Conservation (phyloP, 2,329 filamentous ascomycete genomes). For the Colletotrichum orbiculare region DNA sequence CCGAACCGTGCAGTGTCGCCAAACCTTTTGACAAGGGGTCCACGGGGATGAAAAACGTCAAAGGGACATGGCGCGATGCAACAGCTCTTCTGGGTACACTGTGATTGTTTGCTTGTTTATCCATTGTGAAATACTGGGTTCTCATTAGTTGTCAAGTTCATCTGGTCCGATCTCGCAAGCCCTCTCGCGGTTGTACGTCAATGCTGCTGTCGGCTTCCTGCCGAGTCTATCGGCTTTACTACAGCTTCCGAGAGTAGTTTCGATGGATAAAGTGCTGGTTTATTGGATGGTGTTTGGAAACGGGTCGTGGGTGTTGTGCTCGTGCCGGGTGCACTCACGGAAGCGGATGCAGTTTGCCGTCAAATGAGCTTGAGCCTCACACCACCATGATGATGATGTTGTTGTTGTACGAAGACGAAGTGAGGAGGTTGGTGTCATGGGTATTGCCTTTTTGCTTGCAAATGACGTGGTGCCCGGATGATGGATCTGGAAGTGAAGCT, state of each 20-base stretch:
- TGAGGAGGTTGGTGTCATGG: background rate
- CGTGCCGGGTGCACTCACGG: background rate
- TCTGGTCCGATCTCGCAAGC: constrained; percentile 2
- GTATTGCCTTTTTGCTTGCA: no score
- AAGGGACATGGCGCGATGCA: constrained; percentile 3
- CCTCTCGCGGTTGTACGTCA: background rate
- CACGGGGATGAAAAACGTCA: constrained; percentile 11
- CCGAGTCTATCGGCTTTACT: background rate
- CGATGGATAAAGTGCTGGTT: background rate
- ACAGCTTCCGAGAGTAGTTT: background rate
- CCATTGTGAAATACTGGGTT: background rate
- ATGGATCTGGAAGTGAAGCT: no score
- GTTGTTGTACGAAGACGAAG: background rate
- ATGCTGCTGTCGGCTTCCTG: constrained; percentile 12
- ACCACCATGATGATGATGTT: background rate
- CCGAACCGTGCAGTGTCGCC: constrained; percentile 33
- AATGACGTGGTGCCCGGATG: no score
- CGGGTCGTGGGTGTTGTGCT: background rate
- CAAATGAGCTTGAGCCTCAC: constrained; percentile 8
- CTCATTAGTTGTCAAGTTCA: constrained; percentile 7
- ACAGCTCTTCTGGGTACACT: no score
- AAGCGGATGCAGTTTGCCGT: constrained; percentile 1
- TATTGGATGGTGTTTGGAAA: constrained; percentile 2
- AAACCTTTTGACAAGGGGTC: background rate
- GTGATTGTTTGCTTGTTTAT: no score